phyloP scores from a whole-genome alignment of 352 stramenopile species.

The Globisporangium spinosum region DNA sequence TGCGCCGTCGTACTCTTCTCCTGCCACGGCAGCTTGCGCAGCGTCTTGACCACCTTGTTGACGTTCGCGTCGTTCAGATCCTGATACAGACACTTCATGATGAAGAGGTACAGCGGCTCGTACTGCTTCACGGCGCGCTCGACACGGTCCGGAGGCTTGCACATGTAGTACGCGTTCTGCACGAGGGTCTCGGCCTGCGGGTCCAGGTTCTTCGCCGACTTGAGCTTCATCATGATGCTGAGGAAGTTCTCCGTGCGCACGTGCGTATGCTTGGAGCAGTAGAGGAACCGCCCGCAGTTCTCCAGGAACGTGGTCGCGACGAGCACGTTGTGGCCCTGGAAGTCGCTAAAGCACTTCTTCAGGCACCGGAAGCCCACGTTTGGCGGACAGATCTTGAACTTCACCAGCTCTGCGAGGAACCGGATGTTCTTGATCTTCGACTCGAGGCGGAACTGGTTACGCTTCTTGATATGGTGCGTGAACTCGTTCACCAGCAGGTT shows the following conservation, averaged over 20 bases:
- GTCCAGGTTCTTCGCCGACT: conserved; percentile 91
- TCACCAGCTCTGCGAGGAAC: conserved; percentile 95
- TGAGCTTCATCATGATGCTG: conserved; percentile 94
- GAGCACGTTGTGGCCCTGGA: conserved; percentile 95
- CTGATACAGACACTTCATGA: conserved; percentile 85
- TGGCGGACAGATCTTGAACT: conserved; percentile 94
- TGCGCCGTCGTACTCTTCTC: conserved; percentile 53
- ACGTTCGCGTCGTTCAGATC: conserved; percentile 79
- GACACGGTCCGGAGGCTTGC: conserved; percentile 85
- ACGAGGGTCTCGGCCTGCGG: conserved; percentile 85
- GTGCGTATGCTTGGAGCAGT: conserved; percentile 93
- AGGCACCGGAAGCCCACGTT: conserved; percentile 93
- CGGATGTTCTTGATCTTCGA: conserved; percentile 94
- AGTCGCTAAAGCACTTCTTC: conserved; percentile 93
- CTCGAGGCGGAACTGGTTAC: conserved; percentile 93
- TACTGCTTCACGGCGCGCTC: conserved; percentile 71
- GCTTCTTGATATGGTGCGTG: conserved; percentile 90
- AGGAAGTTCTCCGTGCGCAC: conserved; percentile 88
- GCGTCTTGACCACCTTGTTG: conserved; percentile 91
- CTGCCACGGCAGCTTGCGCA: conserved; percentile 92
- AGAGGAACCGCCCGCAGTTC: conserved; percentile 94
- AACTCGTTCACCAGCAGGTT: conserved; percentile 94
- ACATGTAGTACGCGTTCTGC: conserved; percentile 93
- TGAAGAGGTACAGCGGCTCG: conserved; percentile 91
- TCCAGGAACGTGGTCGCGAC: conserved; percentile 96